Percentiles rank a stretch among this genome's conserved stretches.
Evolutionary conservation across 2,329 filamentous ascomycete species (phyloP).

Genomic region (Colletotrichum spaethianum): DNA sequence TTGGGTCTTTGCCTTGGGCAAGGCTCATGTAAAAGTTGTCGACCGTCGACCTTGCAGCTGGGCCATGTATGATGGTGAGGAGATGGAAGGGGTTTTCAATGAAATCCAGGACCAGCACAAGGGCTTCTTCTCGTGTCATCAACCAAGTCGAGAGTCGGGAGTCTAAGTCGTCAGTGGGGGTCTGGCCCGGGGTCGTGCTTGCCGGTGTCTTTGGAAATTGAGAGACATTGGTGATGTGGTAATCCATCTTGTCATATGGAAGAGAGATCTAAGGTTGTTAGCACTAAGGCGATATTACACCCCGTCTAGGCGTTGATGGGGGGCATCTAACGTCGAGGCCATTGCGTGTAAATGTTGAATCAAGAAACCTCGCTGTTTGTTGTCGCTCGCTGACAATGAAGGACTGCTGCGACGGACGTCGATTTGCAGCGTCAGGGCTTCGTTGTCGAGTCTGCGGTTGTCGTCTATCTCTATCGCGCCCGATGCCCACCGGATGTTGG

Average conservation of each 20-base stretch:
- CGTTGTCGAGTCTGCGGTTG: neutral
- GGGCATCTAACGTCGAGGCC: constrained; percentile 5
- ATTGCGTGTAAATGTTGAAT: constrained; percentile 28
- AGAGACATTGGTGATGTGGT: constrained; percentile 10
- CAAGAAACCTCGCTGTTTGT: constrained; percentile 29
- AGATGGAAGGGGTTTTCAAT: constrained; percentile 47
- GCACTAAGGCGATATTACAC: neutral
- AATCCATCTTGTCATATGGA: constrained; percentile 15
- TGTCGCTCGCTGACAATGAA: constrained; percentile 16
- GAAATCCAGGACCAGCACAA: constrained; percentile 48
- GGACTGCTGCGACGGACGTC: neutral
- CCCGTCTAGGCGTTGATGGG: neutral
- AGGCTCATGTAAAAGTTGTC: constrained; percentile 43
- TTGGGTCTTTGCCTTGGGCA: constrained; percentile 27
- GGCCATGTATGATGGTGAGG: constrained; percentile 47
- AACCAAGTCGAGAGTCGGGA: constrained; percentile 31
- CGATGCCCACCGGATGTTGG: too few species aligned
- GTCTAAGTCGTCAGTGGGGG: neutral
- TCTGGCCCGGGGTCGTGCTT: neutral
- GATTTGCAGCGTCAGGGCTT: neutral
- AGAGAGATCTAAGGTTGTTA: neutral
- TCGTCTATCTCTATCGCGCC: neutral
- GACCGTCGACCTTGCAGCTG: constrained; percentile 42
- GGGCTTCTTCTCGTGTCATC: constrained; percentile 45
- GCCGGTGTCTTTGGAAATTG: constrained; percentile 27